Evolutionary conservation across 495 filamentous ascomycete genomes (phyloP).

Genomic region (Penicillium canariense): DNA sequence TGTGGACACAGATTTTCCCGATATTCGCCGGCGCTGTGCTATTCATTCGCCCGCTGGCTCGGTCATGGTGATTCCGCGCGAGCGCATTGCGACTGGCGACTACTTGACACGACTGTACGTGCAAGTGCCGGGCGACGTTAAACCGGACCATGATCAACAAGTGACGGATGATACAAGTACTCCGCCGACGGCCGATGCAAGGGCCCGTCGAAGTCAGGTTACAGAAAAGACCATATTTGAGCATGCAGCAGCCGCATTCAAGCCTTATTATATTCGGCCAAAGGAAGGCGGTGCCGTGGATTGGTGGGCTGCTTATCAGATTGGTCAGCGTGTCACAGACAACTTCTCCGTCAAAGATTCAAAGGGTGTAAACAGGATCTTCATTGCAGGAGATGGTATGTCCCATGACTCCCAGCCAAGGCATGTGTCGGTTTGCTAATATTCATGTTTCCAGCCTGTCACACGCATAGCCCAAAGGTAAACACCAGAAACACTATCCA

Average conservation of each 20-base stretch:
- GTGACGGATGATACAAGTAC: conserved; percentile 15
- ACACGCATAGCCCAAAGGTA: conserved; percentile 70
- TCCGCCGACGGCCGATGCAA: conserved; percentile 25
- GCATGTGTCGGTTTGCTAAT: background rate
- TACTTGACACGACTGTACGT: conserved; percentile 70
- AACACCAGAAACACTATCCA: background rate
- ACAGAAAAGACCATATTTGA: conserved; percentile 43
- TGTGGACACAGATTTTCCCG: conserved; percentile 67
- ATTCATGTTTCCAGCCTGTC: conserved; percentile 31
- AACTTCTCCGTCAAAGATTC: conserved; percentile 61
- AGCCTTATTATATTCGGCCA: conserved; percentile 46
- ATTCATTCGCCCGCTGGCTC: conserved; percentile 66
- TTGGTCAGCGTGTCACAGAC: conserved; percentile 71
- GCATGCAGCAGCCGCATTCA: conserved; percentile 41
- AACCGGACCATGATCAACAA: conserved; percentile 18
- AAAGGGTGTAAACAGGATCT: conserved; percentile 50
- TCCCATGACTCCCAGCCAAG: background rate
- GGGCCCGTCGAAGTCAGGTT: conserved; percentile 36
- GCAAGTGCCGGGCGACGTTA: conserved; percentile 40
- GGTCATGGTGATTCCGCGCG: conserved; percentile 71
- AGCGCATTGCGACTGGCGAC: conserved; percentile 50
- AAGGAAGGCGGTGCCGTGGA: conserved; percentile 45
- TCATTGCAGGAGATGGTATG: conserved; percentile 64
- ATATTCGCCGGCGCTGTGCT: conserved; percentile 64
- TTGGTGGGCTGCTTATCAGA: conserved; percentile 66